Base-by-base conservation (phyloP, 805 yeast species). In the Pichia rugopelliculosa region DNA sequence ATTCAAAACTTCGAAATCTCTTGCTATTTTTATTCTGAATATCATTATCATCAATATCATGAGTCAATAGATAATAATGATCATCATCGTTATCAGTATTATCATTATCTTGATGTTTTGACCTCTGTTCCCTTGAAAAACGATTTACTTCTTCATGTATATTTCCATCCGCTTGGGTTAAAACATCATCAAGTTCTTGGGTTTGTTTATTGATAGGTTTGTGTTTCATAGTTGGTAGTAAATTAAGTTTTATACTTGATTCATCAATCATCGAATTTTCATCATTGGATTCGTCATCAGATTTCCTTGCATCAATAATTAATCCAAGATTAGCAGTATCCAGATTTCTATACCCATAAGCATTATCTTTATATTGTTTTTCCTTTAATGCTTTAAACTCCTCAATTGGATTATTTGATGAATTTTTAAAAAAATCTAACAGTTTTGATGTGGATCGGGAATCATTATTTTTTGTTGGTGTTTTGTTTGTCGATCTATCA, bases 271-370 rank as follows among this genome's bases (percentile, higher is more conserved):
- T 52, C 2, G 49, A 53, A 7, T 53, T 56, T 7, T 44, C 51
- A 2, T 34, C 46, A 10, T 33, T 48, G 20, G 49, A 41, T 2
- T 40, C 42, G 11, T 43, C 46, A 21, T 53, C 49, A 18, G 49
- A 56, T 22, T 52, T 56, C 18, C 49, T 48, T 6, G 21, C 25
- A 20, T 51, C 53, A 8, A 62, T 36, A 3, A 62, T 58, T 13
- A 62, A 47, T 1, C 66, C 67, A 11, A 51, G 40, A 24, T 60
- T 61, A 23, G 43, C 34, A 1, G 59, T 49, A 36, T 60, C 64
- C 23, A 52, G 51, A 17, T 11, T 38, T 3, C 34, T 33, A 27
- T 27, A 40, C 25, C 18, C 37, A 18, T 27, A 41, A 1, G n/a
- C 39, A 17, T 13, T 12, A 25, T 9, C 15, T 12, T 34, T 20